Evolutionary conservation across 192 early-diverging fungal genomes (phyloP), one percentile per base, ranked within the genome.

Genomic region (Anaeromyces robustus): DNA sequence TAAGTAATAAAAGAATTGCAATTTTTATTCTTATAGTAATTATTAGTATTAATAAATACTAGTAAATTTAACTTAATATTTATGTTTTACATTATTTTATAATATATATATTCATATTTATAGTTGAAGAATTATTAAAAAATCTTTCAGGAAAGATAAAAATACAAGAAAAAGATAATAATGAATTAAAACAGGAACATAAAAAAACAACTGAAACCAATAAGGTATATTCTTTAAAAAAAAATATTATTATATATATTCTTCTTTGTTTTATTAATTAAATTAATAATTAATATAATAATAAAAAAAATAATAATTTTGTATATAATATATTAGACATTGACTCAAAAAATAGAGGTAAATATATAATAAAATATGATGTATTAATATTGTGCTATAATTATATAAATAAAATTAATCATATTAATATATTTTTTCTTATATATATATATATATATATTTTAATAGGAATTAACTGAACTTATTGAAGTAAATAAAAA

Each of bases 61-160:
- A n/a, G n/a, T n/a, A n/a, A n/a, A n/a, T n/a, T n/a, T n/a, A n/a
- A n/a, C n/a, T n/a, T n/a, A n/a, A n/a, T n/a, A n/a, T n/a, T n/a
- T n/a, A n/a, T n/a, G n/a, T n/a, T n/a, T n/a, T n/a, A n/a, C n/a
- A n/a, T n/a, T n/a, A n/a, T n/a, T n/a, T n/a, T n/a, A n/a, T 81
- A 86, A 12, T 39, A 19, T 29, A 82, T 84, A 39, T 86, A 87
- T 5, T 32, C 80, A n/a, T 26, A 81, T 14, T 77, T 41, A 29
- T 34, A 78, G 32, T 34, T 78, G 78, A 34, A 26, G 78, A 22
- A 78, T 78, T 31, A 34, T 34, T 34, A 78, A 34, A 30, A 9
- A 34, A 26, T 34, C 30, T 31, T 30, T 78, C 81, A 89, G 37
- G 83, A 80, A 4, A 86, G 81, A 78, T 82, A 83, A 30, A 83